These are phyloP conservation scores for Avicennia marina DNA, from an alignment of 257 asterid species.

Conservation along the genomic window DNA sequence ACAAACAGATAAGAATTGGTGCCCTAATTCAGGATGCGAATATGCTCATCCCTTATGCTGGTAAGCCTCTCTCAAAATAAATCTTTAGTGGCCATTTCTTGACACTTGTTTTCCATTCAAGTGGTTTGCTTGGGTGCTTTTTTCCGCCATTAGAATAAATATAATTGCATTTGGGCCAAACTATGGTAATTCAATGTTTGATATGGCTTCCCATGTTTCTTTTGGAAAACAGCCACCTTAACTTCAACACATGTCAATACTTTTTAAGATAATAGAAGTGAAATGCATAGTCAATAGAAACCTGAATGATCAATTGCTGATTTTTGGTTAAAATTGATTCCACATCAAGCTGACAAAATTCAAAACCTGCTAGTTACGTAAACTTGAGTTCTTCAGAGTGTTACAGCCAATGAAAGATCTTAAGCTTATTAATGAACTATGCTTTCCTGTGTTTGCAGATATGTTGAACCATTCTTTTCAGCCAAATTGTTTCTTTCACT, in stretches of 20 bases:
- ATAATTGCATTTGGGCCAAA: neutral
- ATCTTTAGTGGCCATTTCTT: neutral
- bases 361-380: slow-evolving; percentile 6
- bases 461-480: slow-evolving; percentile 94
- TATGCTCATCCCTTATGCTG: slow-evolving; percentile 96
- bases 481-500: slow-evolving; percentile 93
- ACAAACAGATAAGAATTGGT: slow-evolving; percentile 74
- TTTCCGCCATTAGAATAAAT: no score
- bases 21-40: slow-evolving; percentile 82
- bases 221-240: no score
- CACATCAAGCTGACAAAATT: slow-evolving; percentile 8
- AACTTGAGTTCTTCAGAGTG: slow-evolving; percentile 11
- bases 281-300: no score
- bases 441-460: slow-evolving; percentile 45
- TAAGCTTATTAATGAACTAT: neutral
- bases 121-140: no score
- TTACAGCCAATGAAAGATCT: neutral
- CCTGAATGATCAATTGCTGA: no score
- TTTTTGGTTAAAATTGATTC: slow-evolving; percentile 3
- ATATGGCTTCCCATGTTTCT: no score
- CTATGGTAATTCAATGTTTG: neutral
- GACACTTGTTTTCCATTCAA: neutral
- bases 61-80: slow-evolving; percentile 42
- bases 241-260: no score
- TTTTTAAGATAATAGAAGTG: no score